phyloP scores from a whole-genome alignment of 306 rosid genomes.

The Quercus suber region DNA sequence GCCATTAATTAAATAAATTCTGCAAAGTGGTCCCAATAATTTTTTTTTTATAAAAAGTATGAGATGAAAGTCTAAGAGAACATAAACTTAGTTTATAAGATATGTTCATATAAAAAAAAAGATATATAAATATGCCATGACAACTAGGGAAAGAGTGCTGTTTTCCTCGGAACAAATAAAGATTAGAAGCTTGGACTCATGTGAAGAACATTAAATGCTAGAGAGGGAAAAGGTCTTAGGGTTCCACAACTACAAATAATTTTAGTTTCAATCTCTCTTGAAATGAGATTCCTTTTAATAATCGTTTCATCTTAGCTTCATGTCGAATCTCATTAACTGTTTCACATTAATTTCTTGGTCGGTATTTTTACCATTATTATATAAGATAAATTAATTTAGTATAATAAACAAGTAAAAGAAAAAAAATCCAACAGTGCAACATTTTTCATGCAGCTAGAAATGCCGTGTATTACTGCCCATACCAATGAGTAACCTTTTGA shows the following conservation, averaged over 20 bases:
- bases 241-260: slow-evolving; percentile 40
- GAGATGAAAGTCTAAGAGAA: not conserved
- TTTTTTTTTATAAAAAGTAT: not conserved
- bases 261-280: slow-evolving; percentile 39
- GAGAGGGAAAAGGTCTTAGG: slow-evolving; percentile 44
- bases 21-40: slow-evolving; percentile 17
- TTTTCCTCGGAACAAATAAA: slow-evolving; percentile 45
- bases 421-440: not conserved
- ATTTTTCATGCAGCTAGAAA: not conserved
- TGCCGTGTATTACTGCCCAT: not conserved
- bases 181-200: slow-evolving; percentile 60
- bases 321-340: slow-evolving; percentile 55
- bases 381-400: not conserved
- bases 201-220: slow-evolving; percentile 67
- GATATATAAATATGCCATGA: slow-evolving; percentile 25
- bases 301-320: slow-evolving; percentile 40
- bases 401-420: not conserved
- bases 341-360: slow-evolving; percentile 34
- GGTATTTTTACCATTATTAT: slow-evolving; percentile 2
- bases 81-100: slow-evolving; percentile 32
- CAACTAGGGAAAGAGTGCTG: slow-evolving; percentile 39
- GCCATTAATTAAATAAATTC: slow-evolving; percentile 28
- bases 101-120: slow-evolving; percentile 18
- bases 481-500: not conserved
- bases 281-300: slow-evolving; percentile 35